Evolutionary conservation across 257 asterid species (phyloP), one percentile per base, ranked within the genome.

Genomic region (Schizonepeta tenuifolia): DNA sequence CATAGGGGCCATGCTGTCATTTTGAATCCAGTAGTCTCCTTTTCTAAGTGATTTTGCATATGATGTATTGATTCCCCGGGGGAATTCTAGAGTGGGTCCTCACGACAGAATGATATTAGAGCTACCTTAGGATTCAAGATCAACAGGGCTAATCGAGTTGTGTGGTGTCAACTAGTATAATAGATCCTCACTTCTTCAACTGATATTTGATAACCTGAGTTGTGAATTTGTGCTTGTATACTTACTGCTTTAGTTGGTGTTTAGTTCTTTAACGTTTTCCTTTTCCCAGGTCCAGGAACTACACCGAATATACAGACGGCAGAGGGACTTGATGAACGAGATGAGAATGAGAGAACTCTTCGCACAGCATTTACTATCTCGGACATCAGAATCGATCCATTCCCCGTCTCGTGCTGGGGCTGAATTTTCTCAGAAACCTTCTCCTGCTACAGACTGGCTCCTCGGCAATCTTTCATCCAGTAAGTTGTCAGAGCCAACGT

Each of bases 201-300:
- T 14, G 62, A 40, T n/a, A 35, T 69, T 31, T 26, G 65, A 54
- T 9, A 53, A 20, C 26, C 33, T 33, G 54, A 36, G 44, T 67
- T 61, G 46, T 13, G 5, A 26, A 46, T 47, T 72, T 59, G 11
- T 61, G 38, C 50, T 44, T 31, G 65, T 70, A 40, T 18, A 14
- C 51, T 63, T 58, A 44, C 49, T 35, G 13, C 26, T 18, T 41
- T 46, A 7, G 41, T 9, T 22, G 24, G 33, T 65, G 40, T 36
- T 41, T 43, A 44, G 22, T 41, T 63, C 21, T 64, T 71, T 70
- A 2, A 41, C 21, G 20, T 40, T 65, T 76, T 43, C 2, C 55
- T 61, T 74, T 47, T 78, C 70, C 46, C 81, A 91, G 97, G 90
- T 89, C 65, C 85, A 74, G 75, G 97, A 91, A 72, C 86, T 91